Base-by-base conservation (phyloP, 306 rosid genomes). In the Cucumis cinereus region DNA sequence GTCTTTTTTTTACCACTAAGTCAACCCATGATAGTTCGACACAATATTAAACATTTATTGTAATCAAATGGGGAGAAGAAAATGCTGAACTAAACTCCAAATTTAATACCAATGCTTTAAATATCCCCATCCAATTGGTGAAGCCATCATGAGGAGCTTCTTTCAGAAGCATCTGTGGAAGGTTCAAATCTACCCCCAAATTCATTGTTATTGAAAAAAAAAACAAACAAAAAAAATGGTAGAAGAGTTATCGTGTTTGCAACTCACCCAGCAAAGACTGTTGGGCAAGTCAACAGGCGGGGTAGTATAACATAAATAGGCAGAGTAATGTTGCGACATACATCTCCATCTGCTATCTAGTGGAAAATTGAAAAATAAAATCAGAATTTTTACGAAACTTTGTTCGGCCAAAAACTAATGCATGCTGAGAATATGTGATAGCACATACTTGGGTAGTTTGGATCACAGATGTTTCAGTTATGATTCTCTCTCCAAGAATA, bases 321-420 rank as follows among this genome's bases (percentile, higher is more conserved):
- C 59, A 94, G 73, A 8, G 90, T 84, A 82, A 91, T 80, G 78
- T 85, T 84, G 40, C 80, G 88, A 61, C 91, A 85, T 28, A 91
- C 85, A 70, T 93, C 96, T 79, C 98, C 97, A 78, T 91, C 98
- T 52, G 96, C 98, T 73, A 94, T 87, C 97, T 94, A 85, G 52
- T 61, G 47, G 26, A 77, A 53, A 77, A 70, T 73, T 71, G 67
- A 55, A 40, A 82, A 20, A 15, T 6, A 13, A 19, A 52, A 26
- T 15, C 14, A 24, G 58, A 12, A 50, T 62, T 52, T 60, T 62
- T 36, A n/a, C 59, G 53, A 50, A 36, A 79, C 11, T 61, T 78
- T 74, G 47, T 38, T 56, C 73, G 30, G 52, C 41, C 10, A 60
- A 43, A 28, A 61, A 68, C 54, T 73, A 79, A 60, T 52, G 30